A percentile compares a stretch with the other conserved stretches of the same genome.
phyloP scores from a whole-genome alignment of 1,139 yeast species.

The Yamadazyma diddensiae region DNA sequence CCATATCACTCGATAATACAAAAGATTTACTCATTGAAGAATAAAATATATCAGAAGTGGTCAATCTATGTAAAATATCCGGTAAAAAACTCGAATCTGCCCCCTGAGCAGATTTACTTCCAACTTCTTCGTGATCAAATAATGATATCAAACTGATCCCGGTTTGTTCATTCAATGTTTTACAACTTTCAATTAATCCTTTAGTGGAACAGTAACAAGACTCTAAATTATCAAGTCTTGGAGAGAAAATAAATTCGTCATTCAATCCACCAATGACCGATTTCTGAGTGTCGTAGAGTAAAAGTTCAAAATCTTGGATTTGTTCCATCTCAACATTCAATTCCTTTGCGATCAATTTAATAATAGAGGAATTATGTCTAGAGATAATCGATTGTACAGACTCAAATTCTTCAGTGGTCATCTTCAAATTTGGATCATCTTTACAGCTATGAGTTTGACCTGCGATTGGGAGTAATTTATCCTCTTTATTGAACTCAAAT shows the following conservation, averaged over 20 bases:
- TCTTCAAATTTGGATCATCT: constrained; percentile 41
- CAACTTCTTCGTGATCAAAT: constrained; percentile 95
- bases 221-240: constrained; percentile 88
- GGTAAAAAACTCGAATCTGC: constrained; percentile 91
- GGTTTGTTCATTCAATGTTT: constrained; percentile 36
- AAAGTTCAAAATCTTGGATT: constrained; percentile 87
- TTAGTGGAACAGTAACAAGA: constrained; percentile 79
- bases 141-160: constrained; percentile 73
- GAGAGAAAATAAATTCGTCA: constrained; percentile 88
- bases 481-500: constrained; percentile 87
- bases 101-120: constrained; percentile 92
- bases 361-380: constrained; percentile 73
- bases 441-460: constrained; percentile 57
- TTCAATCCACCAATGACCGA: constrained; percentile 84
- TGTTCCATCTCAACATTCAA: constrained; percentile 44
- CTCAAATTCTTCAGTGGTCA: constrained; percentile 55
- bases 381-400: constrained; percentile 64
- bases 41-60: constrained; percentile 44
- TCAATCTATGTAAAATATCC: constrained; percentile 66
- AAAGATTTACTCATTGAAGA: constrained; percentile 81
- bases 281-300: constrained; percentile 82
- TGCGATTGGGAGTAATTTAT: constrained; percentile 82
- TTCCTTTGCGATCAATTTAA: constrained; percentile 68
- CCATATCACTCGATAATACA: constrained; percentile 90
- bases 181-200: constrained; percentile 61